Conservation (phyloP, 768 basidiomycete genomes). For the Boletus speciosus region DNA sequence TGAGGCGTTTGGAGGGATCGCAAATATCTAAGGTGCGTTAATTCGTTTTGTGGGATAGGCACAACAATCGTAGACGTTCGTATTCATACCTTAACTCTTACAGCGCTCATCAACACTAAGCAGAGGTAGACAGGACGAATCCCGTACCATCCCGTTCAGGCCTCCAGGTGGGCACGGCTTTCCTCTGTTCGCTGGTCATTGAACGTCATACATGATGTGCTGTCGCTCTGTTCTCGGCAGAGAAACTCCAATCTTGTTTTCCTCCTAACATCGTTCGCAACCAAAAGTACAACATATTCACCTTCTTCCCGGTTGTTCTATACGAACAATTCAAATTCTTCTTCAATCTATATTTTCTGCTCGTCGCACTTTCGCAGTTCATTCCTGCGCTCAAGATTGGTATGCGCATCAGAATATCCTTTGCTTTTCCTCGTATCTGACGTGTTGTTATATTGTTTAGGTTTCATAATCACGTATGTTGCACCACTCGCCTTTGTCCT, state of each 20-base stretch:
- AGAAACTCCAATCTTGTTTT: slow-evolving; percentile 66
- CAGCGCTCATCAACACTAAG: slow-evolving; percentile 24
- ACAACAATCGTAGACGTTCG: background rate
- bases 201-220: background rate
- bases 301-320: slow-evolving; percentile 95
- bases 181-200: background rate
- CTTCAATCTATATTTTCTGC: slow-evolving; percentile 97
- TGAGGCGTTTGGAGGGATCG: slow-evolving; percentile 26
- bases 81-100: background rate
- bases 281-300: slow-evolving; percentile 95
- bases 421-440: background rate
- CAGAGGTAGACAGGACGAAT: slow-evolving; percentile 54
- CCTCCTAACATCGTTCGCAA: slow-evolving; percentile 93
- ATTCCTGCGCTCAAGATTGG: slow-evolving; percentile 95
- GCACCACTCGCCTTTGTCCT: slow-evolving; percentile 96
- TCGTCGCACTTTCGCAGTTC: slow-evolving; percentile 95
- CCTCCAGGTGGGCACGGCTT: slow-evolving; percentile 51
- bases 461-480: slow-evolving; percentile 93
- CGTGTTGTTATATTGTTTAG: slow-evolving; percentile 36
- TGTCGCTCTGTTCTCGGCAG: slow-evolving; percentile 32
- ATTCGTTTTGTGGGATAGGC: background rate
- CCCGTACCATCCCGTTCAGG: slow-evolving; percentile 73
- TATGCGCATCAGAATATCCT: slow-evolving; percentile 32
- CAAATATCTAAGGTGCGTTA: slow-evolving; percentile 16
- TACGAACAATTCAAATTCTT: slow-evolving; percentile 99